Base-by-base conservation (phyloP, 2,329 filamentous ascomycete genomes). In the Cladophialophora psammophila region DNA sequence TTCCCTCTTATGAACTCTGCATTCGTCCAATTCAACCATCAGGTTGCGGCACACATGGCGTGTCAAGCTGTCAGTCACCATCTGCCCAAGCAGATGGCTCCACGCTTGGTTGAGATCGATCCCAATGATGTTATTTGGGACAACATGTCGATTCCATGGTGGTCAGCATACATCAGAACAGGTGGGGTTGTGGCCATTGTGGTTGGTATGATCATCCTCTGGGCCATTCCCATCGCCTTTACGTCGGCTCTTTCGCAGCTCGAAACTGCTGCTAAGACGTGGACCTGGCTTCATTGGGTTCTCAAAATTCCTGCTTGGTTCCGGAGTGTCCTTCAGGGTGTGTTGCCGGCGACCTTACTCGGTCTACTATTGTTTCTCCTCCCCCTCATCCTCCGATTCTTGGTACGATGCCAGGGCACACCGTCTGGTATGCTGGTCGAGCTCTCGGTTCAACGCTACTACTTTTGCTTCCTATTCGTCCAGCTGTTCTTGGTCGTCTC, bases 11-110 rank as follows among this genome's bases (percentile, higher is more conserved):
- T 97, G 93, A 97, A 92, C 74, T 97, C 94, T 0, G 95, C 95
- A 0, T 99, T 99, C 73, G 93, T 99, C 68, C 95, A 99, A 76
- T 99, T 99, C 84, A 97, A 99, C 75, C 91, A 97, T 75, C 95
- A 99, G 77, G 92, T 97, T 1, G 94, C 94, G 5, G 95, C 95
- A 0, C 95, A 99, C 75, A 98, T 99, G 95, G 95, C 94, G 65
- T 97, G 93, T 76, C 95, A 99, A 77, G 89, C 92, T 56, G 85
- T 96, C 54, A 93, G 91, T 45, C 93, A 98, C 76, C 95, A 99
- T 74, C 79, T 97, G 0, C 95, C 95, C 0, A 92, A 92, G 73
- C 91, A 96, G 54, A 99, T 99, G 95, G 87, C 92, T 0, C 95
- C 95, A 0, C 88, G 95, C 34, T 86, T 92, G 48, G 91, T 97